These are phyloP conservation scores for Suillus placidus DNA, from an alignment of 768 basidiomycete genomes.

Conservation along the genomic window DNA sequence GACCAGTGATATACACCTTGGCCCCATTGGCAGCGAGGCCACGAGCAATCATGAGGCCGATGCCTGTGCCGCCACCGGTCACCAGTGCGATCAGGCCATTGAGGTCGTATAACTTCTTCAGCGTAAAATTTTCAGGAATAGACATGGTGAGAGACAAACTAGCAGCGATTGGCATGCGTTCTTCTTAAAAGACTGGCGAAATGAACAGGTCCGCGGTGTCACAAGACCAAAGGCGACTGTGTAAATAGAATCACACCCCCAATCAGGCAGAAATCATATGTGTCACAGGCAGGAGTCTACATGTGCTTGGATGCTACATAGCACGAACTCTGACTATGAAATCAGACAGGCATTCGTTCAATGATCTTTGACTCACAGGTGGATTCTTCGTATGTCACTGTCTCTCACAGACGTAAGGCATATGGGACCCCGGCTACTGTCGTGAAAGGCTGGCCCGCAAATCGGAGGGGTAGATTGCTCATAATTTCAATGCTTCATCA, in stretches of 20 bases:
- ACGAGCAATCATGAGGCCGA: conserved; percentile 67
- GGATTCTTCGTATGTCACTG: background rate
- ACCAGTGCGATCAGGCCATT: conserved; percentile 55
- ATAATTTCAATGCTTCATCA: background rate
- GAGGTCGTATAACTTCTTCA: conserved; percentile 49
- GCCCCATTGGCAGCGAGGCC: conserved; percentile 79
- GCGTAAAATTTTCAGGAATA: conserved; percentile 26
- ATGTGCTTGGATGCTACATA: background rate
- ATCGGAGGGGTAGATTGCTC: background rate
- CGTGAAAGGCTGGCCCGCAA: background rate
- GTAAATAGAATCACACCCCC: background rate
- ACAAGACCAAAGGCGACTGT: background rate
- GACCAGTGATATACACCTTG: conserved; percentile 78
- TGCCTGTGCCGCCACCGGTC: conserved; percentile 54
- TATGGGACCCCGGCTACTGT: background rate
- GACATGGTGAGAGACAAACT: conserved; percentile 20
- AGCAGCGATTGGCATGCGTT: background rate
- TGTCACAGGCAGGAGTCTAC: background rate
- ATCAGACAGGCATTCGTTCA: background rate
- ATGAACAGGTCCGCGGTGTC: background rate
- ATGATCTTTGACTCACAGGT: background rate
- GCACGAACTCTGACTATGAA: background rate
- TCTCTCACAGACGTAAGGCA: background rate
- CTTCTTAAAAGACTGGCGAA: background rate
- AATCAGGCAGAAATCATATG: background rate